Percentiles rank a stretch among this genome's conserved stretches.
Conservation (phyloP, 768 basidiomycete species). For the Amanita rubescens region DNA sequence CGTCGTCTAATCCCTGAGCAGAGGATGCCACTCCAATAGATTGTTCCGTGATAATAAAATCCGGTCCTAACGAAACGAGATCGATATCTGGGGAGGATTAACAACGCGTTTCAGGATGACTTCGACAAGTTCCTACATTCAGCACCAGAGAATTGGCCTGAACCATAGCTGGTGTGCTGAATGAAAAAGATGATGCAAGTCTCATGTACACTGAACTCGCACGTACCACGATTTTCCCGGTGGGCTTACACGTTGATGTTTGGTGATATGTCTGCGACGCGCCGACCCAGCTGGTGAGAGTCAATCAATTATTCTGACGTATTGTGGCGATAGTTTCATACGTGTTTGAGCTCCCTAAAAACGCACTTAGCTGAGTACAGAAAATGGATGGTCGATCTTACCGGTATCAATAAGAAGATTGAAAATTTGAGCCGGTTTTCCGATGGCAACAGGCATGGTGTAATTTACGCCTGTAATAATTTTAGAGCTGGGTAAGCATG, state of each 20-base stretch:
- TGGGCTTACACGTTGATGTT: slow-evolving; percentile 36
- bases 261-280: slow-evolving; percentile 38
- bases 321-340: neutral
- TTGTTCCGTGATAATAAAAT: slow-evolving; percentile 38
- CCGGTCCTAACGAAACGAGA: slow-evolving; percentile 33
- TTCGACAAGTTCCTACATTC: slow-evolving; percentile 32
- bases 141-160: slow-evolving; percentile 44
- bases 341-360: slow-evolving; percentile 29
- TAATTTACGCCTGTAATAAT: slow-evolving; percentile 36
- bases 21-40: slow-evolving; percentile 39
- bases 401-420: slow-evolving; percentile 54
- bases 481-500: neutral
- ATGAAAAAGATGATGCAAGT: neutral
- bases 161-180: slow-evolving; percentile 47
- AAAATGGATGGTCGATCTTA: slow-evolving; percentile 13
- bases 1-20: slow-evolving; percentile 34
- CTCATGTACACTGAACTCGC: neutral
- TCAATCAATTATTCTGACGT: neutral
- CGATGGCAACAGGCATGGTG: slow-evolving; percentile 43
- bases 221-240: slow-evolving; percentile 27
- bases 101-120: neutral
- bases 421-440: slow-evolving; percentile 40
- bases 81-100: slow-evolving; percentile 32
- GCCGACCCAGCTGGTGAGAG: slow-evolving; percentile 38
- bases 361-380: neutral